Evolutionary conservation across 192 early-diverging fungal genomes (phyloP).

Genomic region (Podila epigama): DNA sequence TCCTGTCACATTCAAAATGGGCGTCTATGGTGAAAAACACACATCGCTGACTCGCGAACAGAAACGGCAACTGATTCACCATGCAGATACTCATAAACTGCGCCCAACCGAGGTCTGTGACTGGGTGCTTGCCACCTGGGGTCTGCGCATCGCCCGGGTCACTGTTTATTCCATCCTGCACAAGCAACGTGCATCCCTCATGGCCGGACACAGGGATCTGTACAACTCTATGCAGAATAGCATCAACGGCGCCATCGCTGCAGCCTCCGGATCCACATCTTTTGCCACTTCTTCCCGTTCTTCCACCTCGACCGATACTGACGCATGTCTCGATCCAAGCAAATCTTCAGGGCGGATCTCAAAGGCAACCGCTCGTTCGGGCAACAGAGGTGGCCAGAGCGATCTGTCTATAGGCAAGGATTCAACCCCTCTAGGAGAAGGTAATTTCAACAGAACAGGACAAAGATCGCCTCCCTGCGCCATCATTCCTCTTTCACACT

Average conservation of each 20-base stretch:
- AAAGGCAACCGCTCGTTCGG: conserved; percentile 8
- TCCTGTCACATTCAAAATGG: conserved; percentile 14
- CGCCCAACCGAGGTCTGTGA: conserved; percentile 47
- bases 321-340: conserved; percentile 8
- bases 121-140: conserved; percentile 47
- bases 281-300: neutral
- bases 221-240: conserved; percentile 41
- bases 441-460: no score
- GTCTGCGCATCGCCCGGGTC: conserved; percentile 41
- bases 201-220: conserved; percentile 47
- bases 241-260: conserved; percentile 12
- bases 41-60: conserved; percentile 48
- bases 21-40: conserved; percentile 49
- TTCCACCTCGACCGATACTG: conserved; percentile 3
- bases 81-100: conserved; percentile 47
- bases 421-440: no score
- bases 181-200: conserved; percentile 49
- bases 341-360: conserved; percentile 24
- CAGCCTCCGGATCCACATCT: conserved; percentile 1
- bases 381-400: conserved; percentile 34
- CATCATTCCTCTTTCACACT: no score
- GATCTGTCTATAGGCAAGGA: conserved; percentile 27
- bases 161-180: conserved; percentile 49
- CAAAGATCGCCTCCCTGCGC: no score
- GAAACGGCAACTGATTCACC: conserved; percentile 48